Evolutionary conservation across 176 grass and related monocot genomes (phyloP).

Genomic region (Triticum turgidum): DNA sequence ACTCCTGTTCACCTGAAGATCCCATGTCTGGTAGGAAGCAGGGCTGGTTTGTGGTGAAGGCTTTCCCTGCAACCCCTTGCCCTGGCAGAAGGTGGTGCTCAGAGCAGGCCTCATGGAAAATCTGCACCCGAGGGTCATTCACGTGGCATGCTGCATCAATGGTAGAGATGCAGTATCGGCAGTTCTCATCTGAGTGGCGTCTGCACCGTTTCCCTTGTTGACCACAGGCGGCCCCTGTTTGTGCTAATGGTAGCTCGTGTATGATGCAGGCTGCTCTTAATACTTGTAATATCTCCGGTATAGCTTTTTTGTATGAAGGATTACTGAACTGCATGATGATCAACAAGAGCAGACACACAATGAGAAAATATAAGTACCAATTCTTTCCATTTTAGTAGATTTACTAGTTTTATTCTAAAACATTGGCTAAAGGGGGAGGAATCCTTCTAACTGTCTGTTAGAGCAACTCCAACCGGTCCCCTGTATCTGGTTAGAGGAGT

Average conservation of each 20-base stretch:
- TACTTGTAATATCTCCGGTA: constrained; percentile 76
- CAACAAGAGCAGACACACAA: constrained; percentile 21
- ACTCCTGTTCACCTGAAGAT: constrained; percentile 50
- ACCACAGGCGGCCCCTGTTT: constrained; percentile 68
- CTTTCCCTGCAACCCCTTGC: constrained; percentile 66
- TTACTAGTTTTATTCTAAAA: too few relatives aligned
- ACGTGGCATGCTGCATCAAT: constrained; percentile 62
- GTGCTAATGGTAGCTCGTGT: constrained; percentile 77
- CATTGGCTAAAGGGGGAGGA: too few relatives aligned
- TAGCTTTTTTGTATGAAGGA: constrained; percentile 60
- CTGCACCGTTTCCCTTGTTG: constrained; percentile 74
- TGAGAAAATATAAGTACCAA: constrained; percentile 1
- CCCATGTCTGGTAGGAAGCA: constrained; percentile 69
- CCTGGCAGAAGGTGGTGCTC: constrained; percentile 69
- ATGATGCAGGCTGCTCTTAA: constrained; percentile 53
- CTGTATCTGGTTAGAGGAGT: too few relatives aligned
- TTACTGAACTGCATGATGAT: constrained; percentile 39
- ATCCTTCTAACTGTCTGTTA: too few relatives aligned
- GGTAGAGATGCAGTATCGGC: constrained; percentile 61
- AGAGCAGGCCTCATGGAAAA: constrained; percentile 75
- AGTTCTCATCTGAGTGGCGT: constrained; percentile 79
- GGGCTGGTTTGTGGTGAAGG: constrained; percentile 69
- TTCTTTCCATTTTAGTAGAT: too few relatives aligned
- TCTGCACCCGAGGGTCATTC: constrained; percentile 49
- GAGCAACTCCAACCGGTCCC: too few relatives aligned